Conservation (phyloP, 2,329 filamentous ascomycete species). For the Fusarium oligoseptatum region DNA sequence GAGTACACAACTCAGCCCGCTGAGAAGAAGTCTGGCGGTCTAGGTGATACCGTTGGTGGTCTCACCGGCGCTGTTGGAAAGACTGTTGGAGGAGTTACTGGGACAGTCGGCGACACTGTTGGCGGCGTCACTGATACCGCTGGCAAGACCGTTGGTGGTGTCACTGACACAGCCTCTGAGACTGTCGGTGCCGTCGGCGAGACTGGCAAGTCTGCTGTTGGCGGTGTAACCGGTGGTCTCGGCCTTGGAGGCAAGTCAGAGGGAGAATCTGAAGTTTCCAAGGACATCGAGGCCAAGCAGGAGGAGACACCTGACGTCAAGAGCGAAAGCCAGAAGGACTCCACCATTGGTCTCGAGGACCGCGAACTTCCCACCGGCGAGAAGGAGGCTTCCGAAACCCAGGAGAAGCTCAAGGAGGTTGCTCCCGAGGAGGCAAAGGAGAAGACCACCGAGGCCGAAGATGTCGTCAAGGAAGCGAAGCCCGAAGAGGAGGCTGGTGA, state of each 20-base stretch:
- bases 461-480: constrained; percentile 30
- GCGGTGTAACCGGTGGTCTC: constrained; percentile 38
- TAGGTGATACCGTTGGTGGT: constrained; percentile 37
- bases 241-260: constrained; percentile 35
- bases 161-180: constrained; percentile 15
- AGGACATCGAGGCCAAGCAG: constrained; percentile 36
- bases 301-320: constrained; percentile 30
- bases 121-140: constrained; percentile 14
- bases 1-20: constrained; percentile 57
- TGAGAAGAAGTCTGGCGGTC: constrained; percentile 49
- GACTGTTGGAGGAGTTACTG: constrained; percentile 16
- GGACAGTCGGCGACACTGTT: constrained; percentile 26
- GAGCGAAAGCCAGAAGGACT: constrained; percentile 21
- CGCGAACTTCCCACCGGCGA: constrained; percentile 27
- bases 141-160: constrained; percentile 13
- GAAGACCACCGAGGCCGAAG: constrained; percentile 26
- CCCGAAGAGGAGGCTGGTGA: constrained; percentile 25
- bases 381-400: constrained; percentile 24
- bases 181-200: constrained; percentile 25
- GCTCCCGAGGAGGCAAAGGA: constrained; percentile 34
- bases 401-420: constrained; percentile 32
- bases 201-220: constrained; percentile 11
- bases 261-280: constrained; percentile 13
- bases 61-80: constrained; percentile 24
- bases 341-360: constrained; percentile 34